Conservation (phyloP, 768 basidiomycete genomes). For the Rhodotorula kratochvilovae region DNA sequence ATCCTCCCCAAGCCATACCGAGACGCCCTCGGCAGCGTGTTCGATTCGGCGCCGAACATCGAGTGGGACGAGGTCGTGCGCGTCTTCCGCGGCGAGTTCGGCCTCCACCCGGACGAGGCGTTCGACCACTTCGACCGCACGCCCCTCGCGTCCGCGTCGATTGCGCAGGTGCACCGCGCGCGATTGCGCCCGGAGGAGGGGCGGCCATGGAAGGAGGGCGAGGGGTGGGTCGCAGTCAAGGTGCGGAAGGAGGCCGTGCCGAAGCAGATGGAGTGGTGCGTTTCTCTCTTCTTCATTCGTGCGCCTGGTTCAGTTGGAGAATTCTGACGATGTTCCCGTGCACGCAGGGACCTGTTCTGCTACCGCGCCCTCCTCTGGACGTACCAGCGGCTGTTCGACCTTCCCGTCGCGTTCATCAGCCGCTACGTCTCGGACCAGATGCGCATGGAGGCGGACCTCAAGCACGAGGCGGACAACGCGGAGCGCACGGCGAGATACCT, state of each 20-base stretch:
- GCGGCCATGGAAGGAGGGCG: slow-evolving; percentile 29
- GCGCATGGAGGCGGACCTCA: slow-evolving; percentile 75
- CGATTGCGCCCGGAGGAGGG: slow-evolving; percentile 49
- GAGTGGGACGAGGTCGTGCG: slow-evolving; percentile 62
- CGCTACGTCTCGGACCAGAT: slow-evolving; percentile 60
- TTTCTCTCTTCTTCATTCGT: not conserved
- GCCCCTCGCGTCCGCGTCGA: slow-evolving; percentile 79
- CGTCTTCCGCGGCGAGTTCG: slow-evolving; percentile 58
- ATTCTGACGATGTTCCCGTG: not conserved
- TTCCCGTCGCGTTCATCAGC: slow-evolving; percentile 70
- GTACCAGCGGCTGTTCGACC: slow-evolving; percentile 64
- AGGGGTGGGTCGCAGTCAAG: slow-evolving; percentile 82
- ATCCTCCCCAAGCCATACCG: slow-evolving; percentile 71
- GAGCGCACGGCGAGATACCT: slow-evolving; percentile 64
- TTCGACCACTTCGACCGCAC: slow-evolving; percentile 73
- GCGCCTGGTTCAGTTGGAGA: not conserved
- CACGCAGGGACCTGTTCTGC: slow-evolving; percentile 59
- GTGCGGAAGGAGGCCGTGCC: slow-evolving; percentile 83
- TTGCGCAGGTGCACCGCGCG: slow-evolving; percentile 88
- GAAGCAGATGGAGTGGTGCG: slow-evolving; percentile 70
- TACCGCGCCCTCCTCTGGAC: slow-evolving; percentile 49
- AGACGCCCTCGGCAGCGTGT: slow-evolving; percentile 71
- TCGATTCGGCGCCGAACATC: slow-evolving; percentile 83
- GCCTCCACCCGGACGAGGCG: slow-evolving; percentile 64
- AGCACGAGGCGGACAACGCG: slow-evolving; percentile 73